Evolutionary conservation across 1,284 basidiomycete species (phyloP).

Genomic region (Gymnopus androsaceus): DNA sequence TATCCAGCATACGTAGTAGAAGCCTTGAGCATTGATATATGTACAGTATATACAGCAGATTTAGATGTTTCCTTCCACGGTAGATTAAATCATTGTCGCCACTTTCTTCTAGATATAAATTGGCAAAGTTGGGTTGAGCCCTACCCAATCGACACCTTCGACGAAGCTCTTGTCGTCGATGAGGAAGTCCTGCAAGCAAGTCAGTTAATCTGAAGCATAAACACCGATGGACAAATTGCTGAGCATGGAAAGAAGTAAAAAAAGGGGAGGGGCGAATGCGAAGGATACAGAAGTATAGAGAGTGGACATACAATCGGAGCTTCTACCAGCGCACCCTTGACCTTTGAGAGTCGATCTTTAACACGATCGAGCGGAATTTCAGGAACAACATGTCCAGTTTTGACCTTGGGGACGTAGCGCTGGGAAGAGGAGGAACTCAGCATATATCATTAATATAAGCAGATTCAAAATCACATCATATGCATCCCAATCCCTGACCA

Average conservation of each 20-base stretch:
- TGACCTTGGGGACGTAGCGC: slow-evolving; percentile 73
- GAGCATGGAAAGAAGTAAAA: slow-evolving; percentile 1
- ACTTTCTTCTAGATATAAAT: slow-evolving; percentile 74
- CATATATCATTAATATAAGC: slow-evolving; percentile 14
- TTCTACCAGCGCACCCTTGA: slow-evolving; percentile 77
- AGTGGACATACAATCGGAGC: slow-evolving; percentile 70
- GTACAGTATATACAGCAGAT: no score
- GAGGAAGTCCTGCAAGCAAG: slow-evolving; percentile 66
- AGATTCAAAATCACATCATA: slow-evolving; percentile 59
- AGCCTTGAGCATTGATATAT: no score
- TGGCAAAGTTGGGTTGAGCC: slow-evolving; percentile 73
- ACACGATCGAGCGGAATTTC: slow-evolving; percentile 64
- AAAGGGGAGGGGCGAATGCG: no score
- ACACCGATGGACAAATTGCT: neutral
- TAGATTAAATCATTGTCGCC: no score
- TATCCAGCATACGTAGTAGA: no score
- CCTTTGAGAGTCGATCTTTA: slow-evolving; percentile 71
- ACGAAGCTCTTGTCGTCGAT: slow-evolving; percentile 76
- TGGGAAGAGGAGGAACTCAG: slow-evolving; percentile 28
- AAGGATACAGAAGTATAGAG: no score
- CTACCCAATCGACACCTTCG: slow-evolving; percentile 71
- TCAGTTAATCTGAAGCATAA: neutral
- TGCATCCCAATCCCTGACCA: slow-evolving; percentile 74
- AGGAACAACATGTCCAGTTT: slow-evolving; percentile 81
- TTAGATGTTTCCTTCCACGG: no score